These are phyloP conservation scores for Komagataea norvegica DNA, from an alignment of 1,139 yeast species.

Conservation along the genomic window DNA sequence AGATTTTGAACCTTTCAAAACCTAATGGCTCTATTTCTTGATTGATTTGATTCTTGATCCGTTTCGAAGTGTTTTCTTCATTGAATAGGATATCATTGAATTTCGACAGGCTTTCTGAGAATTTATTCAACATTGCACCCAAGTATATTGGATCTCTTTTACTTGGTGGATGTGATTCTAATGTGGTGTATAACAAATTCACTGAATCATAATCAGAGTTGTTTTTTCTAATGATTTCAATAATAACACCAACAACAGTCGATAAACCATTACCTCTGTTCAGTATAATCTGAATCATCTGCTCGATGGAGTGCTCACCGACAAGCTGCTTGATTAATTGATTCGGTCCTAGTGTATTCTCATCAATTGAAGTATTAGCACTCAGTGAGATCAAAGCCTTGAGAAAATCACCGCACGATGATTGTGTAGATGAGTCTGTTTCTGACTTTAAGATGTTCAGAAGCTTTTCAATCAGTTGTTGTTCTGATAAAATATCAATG, in stretches of 20 bases:
- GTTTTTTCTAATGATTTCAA: slow-evolving; percentile 90
- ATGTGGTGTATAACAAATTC: slow-evolving; percentile 75
- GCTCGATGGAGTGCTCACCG: slow-evolving; percentile 56
- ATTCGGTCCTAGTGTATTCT: slow-evolving; percentile 93
- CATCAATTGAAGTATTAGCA: slow-evolving; percentile 64
- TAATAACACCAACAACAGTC: slow-evolving; percentile 91
- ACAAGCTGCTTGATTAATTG: slow-evolving; percentile 86
- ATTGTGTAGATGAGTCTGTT: slow-evolving; percentile 60
- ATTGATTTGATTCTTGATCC: slow-evolving; percentile 32
- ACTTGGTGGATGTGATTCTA: slow-evolving; percentile 85
- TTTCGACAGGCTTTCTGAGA: slow-evolving; percentile 27
- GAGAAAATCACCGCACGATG: slow-evolving; percentile 92
- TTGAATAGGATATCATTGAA: slow-evolving; percentile 49
- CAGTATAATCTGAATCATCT: slow-evolving; percentile 69
- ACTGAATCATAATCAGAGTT: slow-evolving; percentile 92
- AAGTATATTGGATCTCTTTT: slow-evolving; percentile 73
- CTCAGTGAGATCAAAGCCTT: slow-evolving; percentile 92
- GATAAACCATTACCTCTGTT: slow-evolving; percentile 77
- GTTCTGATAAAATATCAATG: slow-evolving; percentile 47
- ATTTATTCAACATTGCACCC: slow-evolving; percentile 32
- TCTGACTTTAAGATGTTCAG: slow-evolving; percentile 47
- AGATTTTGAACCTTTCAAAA: slow-evolving; percentile 90
- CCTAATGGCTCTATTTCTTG: slow-evolving; percentile 76
- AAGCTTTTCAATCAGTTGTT: slow-evolving; percentile 47
- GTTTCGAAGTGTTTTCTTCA: slow-evolving; percentile 18